A percentile compares a stretch with the other conserved stretches of the same genome.
These are phyloP conservation scores for Meyerozyma smithsonii DNA, from an alignment of 1,139 yeast species.

Conservation along the genomic window DNA sequence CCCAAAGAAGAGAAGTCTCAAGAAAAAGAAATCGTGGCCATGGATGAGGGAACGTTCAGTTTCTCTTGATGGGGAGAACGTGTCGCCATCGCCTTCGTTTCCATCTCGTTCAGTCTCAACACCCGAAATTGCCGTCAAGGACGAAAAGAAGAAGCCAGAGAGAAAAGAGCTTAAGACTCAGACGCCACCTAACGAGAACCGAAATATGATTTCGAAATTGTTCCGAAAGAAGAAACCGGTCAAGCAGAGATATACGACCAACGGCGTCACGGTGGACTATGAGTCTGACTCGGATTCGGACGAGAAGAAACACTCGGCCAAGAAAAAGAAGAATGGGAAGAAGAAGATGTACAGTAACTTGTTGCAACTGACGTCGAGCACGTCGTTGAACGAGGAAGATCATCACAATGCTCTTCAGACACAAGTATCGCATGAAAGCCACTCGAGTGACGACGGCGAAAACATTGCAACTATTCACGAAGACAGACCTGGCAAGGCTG, in stretches of 20 bases:
- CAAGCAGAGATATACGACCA: neutral
- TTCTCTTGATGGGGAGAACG: constrained; percentile 17
- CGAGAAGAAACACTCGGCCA: constrained; percentile 8
- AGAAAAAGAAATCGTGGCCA: constrained; percentile 38
- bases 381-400: neutral
- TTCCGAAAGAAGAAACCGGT: constrained; percentile 39
- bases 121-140: constrained; percentile 21
- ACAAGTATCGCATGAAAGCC: neutral
- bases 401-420: neutral
- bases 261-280: constrained; percentile 25
- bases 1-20: constrained; percentile 14
- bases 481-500: neutral
- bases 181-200: constrained; percentile 22
- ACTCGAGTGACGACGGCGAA: neutral
- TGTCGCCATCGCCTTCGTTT: constrained; percentile 2
- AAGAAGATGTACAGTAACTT: constrained; percentile 1
- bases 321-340: constrained; percentile 10
- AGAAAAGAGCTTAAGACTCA: constrained; percentile 3
- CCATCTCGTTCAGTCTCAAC: constrained; percentile 33
- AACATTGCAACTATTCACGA: neutral
- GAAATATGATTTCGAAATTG: constrained; percentile 39
- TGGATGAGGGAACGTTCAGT: constrained; percentile 37
- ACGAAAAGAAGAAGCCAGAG: constrained; percentile 6
- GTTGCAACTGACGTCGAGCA: neutral
- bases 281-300: constrained; percentile 25